Conservation (phyloP, 495 filamentous ascomycete genomes). For the Penicillium coffeae region DNA sequence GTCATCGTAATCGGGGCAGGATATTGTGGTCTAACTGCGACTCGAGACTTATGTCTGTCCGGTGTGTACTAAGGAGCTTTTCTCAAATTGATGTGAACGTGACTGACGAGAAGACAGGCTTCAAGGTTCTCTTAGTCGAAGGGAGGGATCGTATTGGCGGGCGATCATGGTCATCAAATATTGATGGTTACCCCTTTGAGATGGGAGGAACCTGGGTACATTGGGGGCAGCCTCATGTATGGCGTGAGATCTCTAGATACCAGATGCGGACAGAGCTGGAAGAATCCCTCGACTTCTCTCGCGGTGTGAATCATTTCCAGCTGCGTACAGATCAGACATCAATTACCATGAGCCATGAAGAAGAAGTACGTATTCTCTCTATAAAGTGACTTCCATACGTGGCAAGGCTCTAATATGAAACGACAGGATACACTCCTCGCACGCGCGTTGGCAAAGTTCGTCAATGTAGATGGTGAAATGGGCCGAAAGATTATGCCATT, state of each 20-base stretch:
- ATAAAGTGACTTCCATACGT: no score
- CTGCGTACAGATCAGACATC: slow-evolving; percentile 11
- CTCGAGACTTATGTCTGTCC: background rate
- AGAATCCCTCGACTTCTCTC: slow-evolving; percentile 16
- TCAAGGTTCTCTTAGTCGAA: slow-evolving; percentile 28
- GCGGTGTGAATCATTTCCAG: slow-evolving; percentile 19
- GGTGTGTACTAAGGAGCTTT: background rate
- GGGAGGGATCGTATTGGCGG: slow-evolving; percentile 36
- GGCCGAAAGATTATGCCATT: slow-evolving; percentile 18
- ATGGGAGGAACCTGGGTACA: slow-evolving; percentile 37
- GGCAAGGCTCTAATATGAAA: background rate
- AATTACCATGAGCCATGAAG: slow-evolving; percentile 15
- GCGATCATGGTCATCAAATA: slow-evolving; percentile 26
- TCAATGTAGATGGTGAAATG: slow-evolving; percentile 22
- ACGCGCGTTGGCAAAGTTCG: slow-evolving; percentile 14
- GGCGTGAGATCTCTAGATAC: slow-evolving; percentile 20
- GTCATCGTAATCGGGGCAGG: background rate
- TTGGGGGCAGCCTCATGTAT: slow-evolving; percentile 23
- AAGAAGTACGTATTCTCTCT: slow-evolving; percentile 18
- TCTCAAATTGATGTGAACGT: no score
- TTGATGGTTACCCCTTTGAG: slow-evolving; percentile 21
- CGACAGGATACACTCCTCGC: slow-evolving; percentile 8
- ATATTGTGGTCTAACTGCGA: background rate
- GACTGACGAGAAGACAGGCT: no score
- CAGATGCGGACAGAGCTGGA: slow-evolving; percentile 16